Base-by-base conservation (phyloP, 495 filamentous ascomycete species). In the Penicillium steckii region DNA sequence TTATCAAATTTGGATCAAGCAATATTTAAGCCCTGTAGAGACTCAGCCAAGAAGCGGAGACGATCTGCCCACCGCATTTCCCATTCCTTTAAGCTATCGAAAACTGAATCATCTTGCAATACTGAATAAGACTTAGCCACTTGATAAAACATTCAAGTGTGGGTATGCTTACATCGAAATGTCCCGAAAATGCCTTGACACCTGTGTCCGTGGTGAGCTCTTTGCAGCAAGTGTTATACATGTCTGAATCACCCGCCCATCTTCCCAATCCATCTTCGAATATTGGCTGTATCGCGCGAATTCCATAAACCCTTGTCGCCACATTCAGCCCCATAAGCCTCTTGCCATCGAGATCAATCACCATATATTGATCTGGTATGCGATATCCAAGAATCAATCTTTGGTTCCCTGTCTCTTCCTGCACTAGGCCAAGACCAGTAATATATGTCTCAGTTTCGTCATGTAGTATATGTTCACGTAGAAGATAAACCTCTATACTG, bases 31-130 rank as follows among this genome's bases (percentile, higher is more conserved):
- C n/a, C n/a, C n/a, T n/a, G n/a, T n/a, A n/a, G n/a, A n/a, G n/a
- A n/a, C n/a, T n/a, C n/a, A n/a, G n/a, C n/a, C n/a, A n/a, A n/a
- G n/a, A n/a, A n/a, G n/a, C n/a, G n/a, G n/a, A n/a, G n/a, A n/a
- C n/a, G n/a, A n/a, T n/a, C n/a, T n/a, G n/a, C n/a, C n/a, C n/a
- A n/a, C n/a, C n/a, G n/a, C n/a, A n/a, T n/a, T n/a, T n/a, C n/a
- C n/a, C n/a, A n/a, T n/a, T 32, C 29, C 9, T 33, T 18, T 46
- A 46, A 15, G 26, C 26, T 19, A 46, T 50, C 40, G 47, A 51
- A 10, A 37, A 33, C 27, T 18, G 26, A 15, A 46, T 33, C 17
- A 46, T 3, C 33, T 46, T 46, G 27, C 44, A 46, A 18, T 46
- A 46, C 44, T 46, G 33, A 2, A 51, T n/a, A 24, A 33, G 10